Percentiles rank a stretch among this genome's conserved stretches.
phyloP scores from a whole-genome alignment of 2,329 filamentous ascomycete genomes.

The Thermothelomyces thermophilus region DNA sequence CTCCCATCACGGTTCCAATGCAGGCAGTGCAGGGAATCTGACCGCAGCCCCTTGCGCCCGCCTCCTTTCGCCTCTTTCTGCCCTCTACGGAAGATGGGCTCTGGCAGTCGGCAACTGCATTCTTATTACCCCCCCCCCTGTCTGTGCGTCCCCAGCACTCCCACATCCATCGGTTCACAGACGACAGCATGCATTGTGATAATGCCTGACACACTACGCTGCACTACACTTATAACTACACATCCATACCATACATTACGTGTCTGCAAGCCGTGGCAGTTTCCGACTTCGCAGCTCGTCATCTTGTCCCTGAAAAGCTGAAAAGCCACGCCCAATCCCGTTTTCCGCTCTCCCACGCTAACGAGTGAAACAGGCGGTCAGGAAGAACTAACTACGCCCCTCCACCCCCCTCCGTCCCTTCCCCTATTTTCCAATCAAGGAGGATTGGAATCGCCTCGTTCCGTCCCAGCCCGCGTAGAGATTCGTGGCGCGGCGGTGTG shows the following conservation, averaged over 20 bases:
- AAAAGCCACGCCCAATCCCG: slow-evolving; percentile 5
- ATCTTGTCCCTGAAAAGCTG: too few relatives aligned
- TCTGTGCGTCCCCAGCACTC: slow-evolving; percentile 3
- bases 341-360: slow-evolving; percentile 7
- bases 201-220: background rate
- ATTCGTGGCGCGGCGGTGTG: slow-evolving; percentile 7
- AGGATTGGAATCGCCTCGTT: background rate
- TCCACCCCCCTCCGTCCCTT: too few relatives aligned
- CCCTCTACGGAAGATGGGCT: background rate
- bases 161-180: background rate
- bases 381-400: too few relatives aligned
- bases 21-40: too few relatives aligned
- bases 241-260: background rate
- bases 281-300: background rate
- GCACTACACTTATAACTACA: too few relatives aligned
- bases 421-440: too few relatives aligned
- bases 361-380: slow-evolving; percentile 19
- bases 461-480: background rate
- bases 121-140: background rate
- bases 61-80: background rate
- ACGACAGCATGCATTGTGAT: background rate
- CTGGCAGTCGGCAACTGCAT: slow-evolving; percentile 7
- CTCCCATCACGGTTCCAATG: too few relatives aligned
- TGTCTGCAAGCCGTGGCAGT: slow-evolving; percentile 6
- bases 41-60: too few relatives aligned